Percentiles rank a stretch among this genome's conserved stretches.
Conservation (phyloP, 2,329 filamentous ascomycete genomes). For the Orbilia oligospora region DNA sequence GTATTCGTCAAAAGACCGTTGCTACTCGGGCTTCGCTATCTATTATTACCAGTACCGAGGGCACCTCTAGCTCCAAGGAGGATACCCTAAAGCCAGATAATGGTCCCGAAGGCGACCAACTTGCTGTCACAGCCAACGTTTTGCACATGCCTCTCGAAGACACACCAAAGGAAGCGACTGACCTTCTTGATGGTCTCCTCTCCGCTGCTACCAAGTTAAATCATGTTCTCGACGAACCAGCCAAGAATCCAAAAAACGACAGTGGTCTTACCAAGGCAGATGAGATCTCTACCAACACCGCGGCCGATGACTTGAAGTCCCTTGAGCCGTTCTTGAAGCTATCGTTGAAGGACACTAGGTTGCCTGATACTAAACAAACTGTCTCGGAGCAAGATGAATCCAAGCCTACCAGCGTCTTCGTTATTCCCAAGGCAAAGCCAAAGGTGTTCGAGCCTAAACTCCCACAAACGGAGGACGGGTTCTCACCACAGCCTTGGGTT, state of each 20-base stretch:
- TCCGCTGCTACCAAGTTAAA: constrained; percentile 26
- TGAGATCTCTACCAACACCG: background rate
- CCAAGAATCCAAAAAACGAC: constrained; percentile 1
- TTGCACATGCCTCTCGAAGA: constrained; percentile 1
- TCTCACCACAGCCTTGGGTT: constrained; percentile 53
- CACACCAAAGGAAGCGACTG: constrained; percentile 2
- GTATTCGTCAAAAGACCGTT: constrained; percentile 45
- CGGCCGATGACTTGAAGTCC: background rate
- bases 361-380: background rate
- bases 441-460: constrained; percentile 38
- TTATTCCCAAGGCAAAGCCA: constrained; percentile 36
- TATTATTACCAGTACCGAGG: background rate
- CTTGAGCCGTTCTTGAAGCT: constrained; percentile 10
- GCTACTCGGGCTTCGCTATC: constrained; percentile 32
- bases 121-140: background rate
- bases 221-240: background rate
- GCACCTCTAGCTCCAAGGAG: constrained; percentile 1
- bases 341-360: constrained; percentile 2
- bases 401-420: constrained; percentile 15
- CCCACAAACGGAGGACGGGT: constrained; percentile 53
- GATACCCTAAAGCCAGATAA: constrained; percentile 3
- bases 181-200: constrained; percentile 2
- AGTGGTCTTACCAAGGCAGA: background rate
- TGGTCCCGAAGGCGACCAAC: background rate
- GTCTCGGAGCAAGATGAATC: background rate